Evolutionary conservation across 2,329 filamentous ascomycete genomes (phyloP).

Genomic region (Claviceps paspali): DNA sequence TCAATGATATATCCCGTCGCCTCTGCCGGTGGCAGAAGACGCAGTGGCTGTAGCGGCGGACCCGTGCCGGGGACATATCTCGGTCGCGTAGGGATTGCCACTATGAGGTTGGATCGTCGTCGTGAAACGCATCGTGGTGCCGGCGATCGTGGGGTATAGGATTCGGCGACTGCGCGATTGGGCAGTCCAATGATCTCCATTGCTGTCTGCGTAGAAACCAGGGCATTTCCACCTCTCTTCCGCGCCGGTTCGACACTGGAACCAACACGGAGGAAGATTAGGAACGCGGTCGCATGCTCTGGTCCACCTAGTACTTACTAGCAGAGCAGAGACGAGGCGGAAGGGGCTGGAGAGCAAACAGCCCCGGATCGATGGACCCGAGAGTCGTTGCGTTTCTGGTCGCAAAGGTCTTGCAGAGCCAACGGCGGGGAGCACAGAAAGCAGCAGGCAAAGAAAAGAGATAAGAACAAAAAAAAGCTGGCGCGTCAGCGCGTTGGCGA

Average conservation of each 20-base stretch:
- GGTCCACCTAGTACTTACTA: no score
- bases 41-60: slow-evolving; percentile 30
- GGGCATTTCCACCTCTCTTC: slow-evolving; percentile 1
- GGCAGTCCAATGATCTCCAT: slow-evolving; percentile 1
- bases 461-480: no score
- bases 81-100: slow-evolving; percentile 6
- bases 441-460: no score
- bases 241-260: neutral
- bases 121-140: neutral
- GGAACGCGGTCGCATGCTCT: neutral
- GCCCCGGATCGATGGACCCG: no score
- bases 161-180: slow-evolving; percentile 1
- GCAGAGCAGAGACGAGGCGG: no score
- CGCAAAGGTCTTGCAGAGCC: no score
- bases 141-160: neutral
- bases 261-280: neutral
- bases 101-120: neutral
- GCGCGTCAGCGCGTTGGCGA: no score
- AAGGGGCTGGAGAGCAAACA: no score
- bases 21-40: slow-evolving; percentile 32
- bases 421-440: no score
- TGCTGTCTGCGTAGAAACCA: no score
- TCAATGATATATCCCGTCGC: slow-evolving; percentile 42
- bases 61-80: slow-evolving; percentile 31
- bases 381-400: no score